A percentile compares a stretch with the other conserved stretches of the same genome.
These are phyloP conservation scores for Penicillium riverlandense DNA, from an alignment of 495 filamentous ascomycete species.

Conservation along the genomic window DNA sequence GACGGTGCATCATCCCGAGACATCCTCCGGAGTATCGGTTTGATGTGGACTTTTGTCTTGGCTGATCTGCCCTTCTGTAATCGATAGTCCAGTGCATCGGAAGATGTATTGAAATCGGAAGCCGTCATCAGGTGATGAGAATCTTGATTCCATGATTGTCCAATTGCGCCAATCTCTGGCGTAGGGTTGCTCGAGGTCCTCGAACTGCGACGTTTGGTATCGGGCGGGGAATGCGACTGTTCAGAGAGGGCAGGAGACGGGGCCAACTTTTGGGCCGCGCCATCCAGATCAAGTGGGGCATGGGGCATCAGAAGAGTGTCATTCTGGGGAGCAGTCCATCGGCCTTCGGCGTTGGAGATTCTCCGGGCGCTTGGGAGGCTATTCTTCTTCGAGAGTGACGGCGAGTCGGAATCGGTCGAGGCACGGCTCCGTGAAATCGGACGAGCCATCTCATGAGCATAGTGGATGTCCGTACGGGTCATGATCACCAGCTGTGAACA, in stretches of 20 bases:
- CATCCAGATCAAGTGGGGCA: slow-evolving; percentile 5
- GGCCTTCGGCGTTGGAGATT: neutral
- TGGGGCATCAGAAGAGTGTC: slow-evolving; percentile 4
- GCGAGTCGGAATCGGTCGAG: slow-evolving; percentile 7
- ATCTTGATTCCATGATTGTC: slow-evolving; percentile 7
- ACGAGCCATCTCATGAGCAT: slow-evolving; percentile 12
- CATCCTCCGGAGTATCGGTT: slow-evolving; percentile 50
- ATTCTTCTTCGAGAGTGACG: slow-evolving; percentile 4
- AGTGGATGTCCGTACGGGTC: slow-evolving; percentile 15
- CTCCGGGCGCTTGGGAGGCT: slow-evolving; percentile 1
- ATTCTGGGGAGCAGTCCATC: slow-evolving; percentile 1
- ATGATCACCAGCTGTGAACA: slow-evolving; percentile 6
- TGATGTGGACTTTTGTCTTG: slow-evolving; percentile 41
- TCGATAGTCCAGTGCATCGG: slow-evolving; percentile 15
- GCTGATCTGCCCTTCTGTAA: slow-evolving; percentile 18
- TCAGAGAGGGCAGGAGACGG: slow-evolving; percentile 14
- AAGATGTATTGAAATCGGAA: slow-evolving; percentile 5
- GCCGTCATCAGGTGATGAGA: slow-evolving; percentile 3
- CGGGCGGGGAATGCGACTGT: slow-evolving; percentile 1
- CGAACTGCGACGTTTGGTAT: slow-evolving; percentile 3
- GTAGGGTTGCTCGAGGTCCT: slow-evolving; percentile 6
- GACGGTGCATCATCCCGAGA: slow-evolving; percentile 39
- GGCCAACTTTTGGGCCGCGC: slow-evolving; percentile 4
- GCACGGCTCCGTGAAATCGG: slow-evolving; percentile 7
- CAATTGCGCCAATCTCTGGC: slow-evolving; percentile 4